phyloP scores from a whole-genome alignment of 108 stramenopile genomes.

The Ochromonas danica region DNA sequence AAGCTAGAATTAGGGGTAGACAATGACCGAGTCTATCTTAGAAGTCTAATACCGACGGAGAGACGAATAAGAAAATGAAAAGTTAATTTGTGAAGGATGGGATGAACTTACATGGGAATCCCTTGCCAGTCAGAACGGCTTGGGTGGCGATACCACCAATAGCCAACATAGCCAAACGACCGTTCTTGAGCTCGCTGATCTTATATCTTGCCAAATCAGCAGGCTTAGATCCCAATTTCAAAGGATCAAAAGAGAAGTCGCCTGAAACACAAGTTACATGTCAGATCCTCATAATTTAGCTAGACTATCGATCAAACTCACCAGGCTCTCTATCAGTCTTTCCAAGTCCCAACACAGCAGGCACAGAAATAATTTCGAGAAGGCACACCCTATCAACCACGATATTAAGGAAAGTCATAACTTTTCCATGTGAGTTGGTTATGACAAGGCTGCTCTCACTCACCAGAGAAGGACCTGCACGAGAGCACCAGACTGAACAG shows the following conservation, averaged over 20 bases:
- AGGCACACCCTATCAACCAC: no score
- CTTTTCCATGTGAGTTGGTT: no score
- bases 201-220: slow-evolving; percentile 31
- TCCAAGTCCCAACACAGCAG: slow-evolving; percentile 26
- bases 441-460: no score
- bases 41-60: no score
- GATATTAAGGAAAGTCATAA: no score
- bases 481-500: slow-evolving; percentile 54
- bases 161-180: slow-evolving; percentile 88
- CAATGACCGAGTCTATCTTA: no score
- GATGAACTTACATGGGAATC: slow-evolving; percentile 81
- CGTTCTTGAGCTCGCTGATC: slow-evolving; percentile 77
- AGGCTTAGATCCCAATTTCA: slow-evolving; percentile 42
- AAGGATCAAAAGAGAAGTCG: slow-evolving; percentile 55
- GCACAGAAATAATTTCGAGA: slow-evolving; percentile 41
- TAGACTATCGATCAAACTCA: neutral
- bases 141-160: slow-evolving; percentile 81
- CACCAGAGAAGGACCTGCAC: slow-evolving; percentile 51
- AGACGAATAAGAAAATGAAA: no score
- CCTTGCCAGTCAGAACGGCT: slow-evolving; percentile 76
- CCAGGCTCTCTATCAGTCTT: neutral
- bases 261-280: slow-evolving; percentile 22
- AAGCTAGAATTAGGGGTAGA: no score
- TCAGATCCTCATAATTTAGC: neutral
- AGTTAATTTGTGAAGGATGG: no score